Base-by-base conservation (phyloP, 1,139 yeast species). In the Debaryomycetaceae sp. region DNA sequence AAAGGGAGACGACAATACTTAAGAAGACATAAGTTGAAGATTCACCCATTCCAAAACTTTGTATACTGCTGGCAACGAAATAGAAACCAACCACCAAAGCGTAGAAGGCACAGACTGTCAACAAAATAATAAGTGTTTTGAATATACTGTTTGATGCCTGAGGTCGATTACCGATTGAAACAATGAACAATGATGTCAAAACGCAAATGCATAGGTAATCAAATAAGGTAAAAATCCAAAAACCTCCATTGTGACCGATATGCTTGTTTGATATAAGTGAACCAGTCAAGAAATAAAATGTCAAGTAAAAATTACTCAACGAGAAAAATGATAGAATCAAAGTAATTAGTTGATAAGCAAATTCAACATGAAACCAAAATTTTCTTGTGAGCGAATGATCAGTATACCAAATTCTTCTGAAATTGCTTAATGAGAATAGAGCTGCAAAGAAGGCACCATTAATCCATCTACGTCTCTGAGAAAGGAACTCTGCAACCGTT, bases 381-480 rank as follows among this genome's bases (percentile, higher is more conserved):
- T 91, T 90, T 61, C 99, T 78, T 6, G 81, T 62, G 20, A 70
- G 54, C 1, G 96, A 85, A 63, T 93, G 99, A 55, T 83, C 93
- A 0, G 99, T 91, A 42, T 70, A 61, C 96, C 97, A 91, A 41
- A 93, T 83, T 57, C 84, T 87, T 47, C 75, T 75, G 61, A 85
- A 85, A 60, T 90, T 90, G 22, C 87, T 63, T 59, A 87, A 88
- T 0, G 97, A 84, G 60, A 86, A 93, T 47, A 93, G 70, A 1
- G 98, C 98, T 2, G 99, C 98, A 68, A 93, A 93, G 59, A 91
- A 82, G 0, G 99, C 97, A 69, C 99, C 99, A 63, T 93, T 93
- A 45, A 93, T 80, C 99, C 99, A 93, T 70, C 99, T 83, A 70
- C 99, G 81, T 71, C 99, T 83, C 68, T 93, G 99, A 13, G 96